Conservation (phyloP, 345 rosid species). For the Ceriops decandra region DNA sequence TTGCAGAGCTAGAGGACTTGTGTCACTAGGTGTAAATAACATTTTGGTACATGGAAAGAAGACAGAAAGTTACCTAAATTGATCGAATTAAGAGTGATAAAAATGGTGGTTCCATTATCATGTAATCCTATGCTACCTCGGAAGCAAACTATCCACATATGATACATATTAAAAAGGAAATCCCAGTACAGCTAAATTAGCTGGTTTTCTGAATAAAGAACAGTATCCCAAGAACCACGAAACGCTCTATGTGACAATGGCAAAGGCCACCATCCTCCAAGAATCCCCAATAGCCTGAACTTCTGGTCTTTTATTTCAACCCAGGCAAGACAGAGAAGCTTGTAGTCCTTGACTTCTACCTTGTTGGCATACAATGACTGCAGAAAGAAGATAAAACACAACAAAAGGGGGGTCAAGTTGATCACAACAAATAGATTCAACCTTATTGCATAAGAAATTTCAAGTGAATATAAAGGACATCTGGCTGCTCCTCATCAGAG, state of each 20-base stretch:
- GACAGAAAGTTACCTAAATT: background rate
- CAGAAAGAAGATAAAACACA: too few species aligned
- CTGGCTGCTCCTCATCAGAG: background rate
- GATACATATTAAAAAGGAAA: conserved; percentile 7
- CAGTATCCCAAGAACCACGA: conserved; percentile 14
- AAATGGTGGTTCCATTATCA: background rate
- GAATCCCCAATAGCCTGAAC: conserved; percentile 41
- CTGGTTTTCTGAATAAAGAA: conserved; percentile 17
- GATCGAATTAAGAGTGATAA: background rate
- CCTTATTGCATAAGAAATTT: conserved; percentile 1
- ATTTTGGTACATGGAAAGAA: background rate
- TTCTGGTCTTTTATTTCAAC: conserved; percentile 41
- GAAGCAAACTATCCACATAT: conserved; percentile 7
- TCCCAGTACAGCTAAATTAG: conserved; percentile 8
- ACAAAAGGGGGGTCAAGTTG: background rate
- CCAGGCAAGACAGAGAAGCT: conserved; percentile 49
- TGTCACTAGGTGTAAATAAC: background rate
- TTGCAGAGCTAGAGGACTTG: background rate
- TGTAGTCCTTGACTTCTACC: conserved; percentile 54
- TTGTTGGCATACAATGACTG: conserved; percentile 47
- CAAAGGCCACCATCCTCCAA: conserved; percentile 60
- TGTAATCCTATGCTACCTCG: background rate
- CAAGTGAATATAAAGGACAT: background rate
- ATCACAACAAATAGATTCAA: background rate
- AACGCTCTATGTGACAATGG: conserved; percentile 24